Base-by-base conservation (phyloP, 495 filamentous ascomycete species). In the Achaetomiella virescens region DNA sequence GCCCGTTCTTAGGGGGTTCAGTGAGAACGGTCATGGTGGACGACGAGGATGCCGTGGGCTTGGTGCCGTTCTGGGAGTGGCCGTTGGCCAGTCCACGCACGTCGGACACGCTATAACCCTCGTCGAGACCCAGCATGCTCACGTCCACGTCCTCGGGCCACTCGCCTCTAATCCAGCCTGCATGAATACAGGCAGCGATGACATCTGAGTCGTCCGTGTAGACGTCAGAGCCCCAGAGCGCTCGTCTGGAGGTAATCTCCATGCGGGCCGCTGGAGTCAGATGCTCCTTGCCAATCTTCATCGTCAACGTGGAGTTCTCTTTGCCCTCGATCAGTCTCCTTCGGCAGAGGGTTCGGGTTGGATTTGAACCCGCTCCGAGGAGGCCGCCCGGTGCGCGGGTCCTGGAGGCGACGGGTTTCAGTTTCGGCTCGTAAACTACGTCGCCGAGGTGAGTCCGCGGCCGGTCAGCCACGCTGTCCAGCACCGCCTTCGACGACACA, bases 151-250 rank as follows among this genome's bases (percentile, higher is more conserved):
- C 87, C 0, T 88, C 81, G 17, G 82, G 80, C 86, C 90, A 95
- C 56, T 88, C 89, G 24, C 92, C 93, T 10, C 87, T 83, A 54
- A 98, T 86, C 81, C 87, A 97, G 9, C 95, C 95, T 14, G 85
- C 82, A 69, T 98, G 93, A 54, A 97, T 93, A 53, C 92, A 90
- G 3, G 91, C 91, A 0, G 91, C 95, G 46, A 98, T 79, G 6
- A 90, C 81, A 66, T 98, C 95, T 0, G 90, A 95, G 72, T 98
- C 95, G 61, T 97, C 95, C 0, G 91, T 96, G 68, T 98, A 97
- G 6, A 97, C 78, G 18, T 91, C 89, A 0, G 90, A 91, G 10
- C 93, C 93, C 91, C 91, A 98, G 2, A 98, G 69, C 2, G 87
- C 85, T 41, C 87, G 81, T 14, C 85, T 78, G 7, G 79, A 70